phyloP scores from a whole-genome alignment of 148 eudicot genomes.

The Vaccinium vitisidaea region DNA sequence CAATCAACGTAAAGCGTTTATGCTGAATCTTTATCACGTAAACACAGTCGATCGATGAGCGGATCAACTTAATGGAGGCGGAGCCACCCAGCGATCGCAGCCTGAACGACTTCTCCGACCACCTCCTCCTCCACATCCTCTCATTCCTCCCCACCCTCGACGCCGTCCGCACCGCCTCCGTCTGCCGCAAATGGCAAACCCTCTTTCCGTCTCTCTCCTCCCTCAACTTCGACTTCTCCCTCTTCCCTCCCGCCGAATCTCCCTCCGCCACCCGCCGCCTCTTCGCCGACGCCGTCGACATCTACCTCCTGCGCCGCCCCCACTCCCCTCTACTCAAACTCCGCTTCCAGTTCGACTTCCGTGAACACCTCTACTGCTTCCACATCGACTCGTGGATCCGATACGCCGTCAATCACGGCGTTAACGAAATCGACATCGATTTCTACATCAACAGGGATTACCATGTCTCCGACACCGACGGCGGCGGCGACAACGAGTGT shows the following conservation, averaged over 20 bases:
- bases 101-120: slow-evolving; percentile 13
- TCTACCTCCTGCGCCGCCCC: background rate
- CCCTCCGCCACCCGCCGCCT: background rate
- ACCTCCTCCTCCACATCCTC: slow-evolving; percentile 3
- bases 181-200: background rate
- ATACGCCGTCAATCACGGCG: background rate
- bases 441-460: background rate
- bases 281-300: background rate
- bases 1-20: too few relatives aligned
- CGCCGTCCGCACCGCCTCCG: background rate
- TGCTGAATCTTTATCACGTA: too few relatives aligned
- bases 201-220: background rate
- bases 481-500: background rate
- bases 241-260: background rate
- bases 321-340: background rate
- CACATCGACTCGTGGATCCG: slow-evolving; percentile 3
- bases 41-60: too few relatives aligned
- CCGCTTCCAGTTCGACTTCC: slow-evolving; percentile 10
- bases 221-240: background rate
- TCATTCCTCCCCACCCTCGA: background rate
- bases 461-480: background rate
- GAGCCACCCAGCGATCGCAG: background rate
- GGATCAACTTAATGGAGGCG: background rate
- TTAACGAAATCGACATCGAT: background rate
- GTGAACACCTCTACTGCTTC: background rate